Percentiles rank a stretch among this genome's conserved stretches.
Conservation (phyloP, 306 rosid species). For the Rosa chinensis region DNA sequence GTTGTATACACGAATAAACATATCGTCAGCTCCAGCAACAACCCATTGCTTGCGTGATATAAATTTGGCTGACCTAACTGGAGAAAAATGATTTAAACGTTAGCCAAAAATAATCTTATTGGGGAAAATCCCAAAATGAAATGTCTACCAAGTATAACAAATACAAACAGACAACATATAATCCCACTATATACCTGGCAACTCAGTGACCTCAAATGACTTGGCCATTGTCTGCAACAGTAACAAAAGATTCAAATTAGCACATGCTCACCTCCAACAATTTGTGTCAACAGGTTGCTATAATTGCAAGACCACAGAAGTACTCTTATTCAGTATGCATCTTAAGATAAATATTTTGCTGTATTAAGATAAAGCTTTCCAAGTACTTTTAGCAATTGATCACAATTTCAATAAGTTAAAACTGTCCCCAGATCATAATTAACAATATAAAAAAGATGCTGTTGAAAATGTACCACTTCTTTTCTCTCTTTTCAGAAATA, state of each 20-base stretch:
- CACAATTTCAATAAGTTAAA: neutral
- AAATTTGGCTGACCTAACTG: slow-evolving; percentile 99
- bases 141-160: slow-evolving; percentile 24
- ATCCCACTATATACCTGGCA: slow-evolving; percentile 64
- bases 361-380: slow-evolving; percentile 5
- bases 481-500: neutral
- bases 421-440: neutral
- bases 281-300: slow-evolving; percentile 20
- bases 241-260: slow-evolving; percentile 36
- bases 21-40: slow-evolving; percentile 99
- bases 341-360: neutral
- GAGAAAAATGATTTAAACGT: slow-evolving; percentile 29
- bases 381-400: neutral
- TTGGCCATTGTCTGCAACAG: slow-evolving; percentile 86
- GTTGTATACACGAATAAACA: slow-evolving; percentile 94
- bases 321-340: neutral
- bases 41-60: slow-evolving; percentile 97
- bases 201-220: slow-evolving; percentile 97
- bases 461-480: neutral
- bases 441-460: neutral
- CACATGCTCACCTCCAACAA: slow-evolving; percentile 21
- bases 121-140: slow-evolving; percentile 21
- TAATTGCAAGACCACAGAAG: neutral
- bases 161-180: slow-evolving; percentile 23
- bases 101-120: neutral